Evolutionary conservation across 2,329 filamentous ascomycete genomes (phyloP).

Genomic region (Purpureocillium takamizusanense): DNA sequence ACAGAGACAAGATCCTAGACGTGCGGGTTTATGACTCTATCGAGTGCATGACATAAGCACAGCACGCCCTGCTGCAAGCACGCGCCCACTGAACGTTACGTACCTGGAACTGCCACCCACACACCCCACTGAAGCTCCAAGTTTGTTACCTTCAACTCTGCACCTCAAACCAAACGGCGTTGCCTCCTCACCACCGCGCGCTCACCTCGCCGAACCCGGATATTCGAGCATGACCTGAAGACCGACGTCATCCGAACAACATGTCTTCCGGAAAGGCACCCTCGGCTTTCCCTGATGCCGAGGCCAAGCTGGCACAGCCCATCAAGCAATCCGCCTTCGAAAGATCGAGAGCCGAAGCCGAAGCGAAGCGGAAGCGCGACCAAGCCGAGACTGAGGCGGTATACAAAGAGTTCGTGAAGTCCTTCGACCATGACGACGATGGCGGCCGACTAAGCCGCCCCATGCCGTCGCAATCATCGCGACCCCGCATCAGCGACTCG

Average conservation of each 20-base stretch:
- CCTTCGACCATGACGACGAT: constrained; percentile 55
- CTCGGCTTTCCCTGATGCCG: constrained; percentile 59
- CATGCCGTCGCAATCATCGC: constrained; percentile 12
- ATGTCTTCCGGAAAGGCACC: constrained; percentile 42
- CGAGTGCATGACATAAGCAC: too few species aligned
- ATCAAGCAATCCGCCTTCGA: constrained; percentile 83
- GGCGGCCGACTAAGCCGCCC: constrained; percentile 20
- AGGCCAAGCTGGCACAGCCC: constrained; percentile 69
- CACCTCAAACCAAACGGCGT: background rate
- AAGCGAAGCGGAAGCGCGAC: constrained; percentile 78
- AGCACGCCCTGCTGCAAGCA: too few species aligned
- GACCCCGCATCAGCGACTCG: constrained; percentile 17
- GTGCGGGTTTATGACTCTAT: too few species aligned
- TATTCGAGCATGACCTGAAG: constrained; percentile 5
- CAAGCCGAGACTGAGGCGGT: constrained; percentile 81
- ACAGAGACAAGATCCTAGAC: too few species aligned
- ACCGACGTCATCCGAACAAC: background rate
- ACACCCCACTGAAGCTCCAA: too few species aligned
- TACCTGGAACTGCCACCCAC: too few species aligned
- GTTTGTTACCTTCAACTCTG: too few species aligned
- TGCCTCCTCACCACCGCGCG: background rate
- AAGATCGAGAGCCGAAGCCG: constrained; percentile 78
- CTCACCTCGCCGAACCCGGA: background rate
- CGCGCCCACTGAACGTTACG: too few species aligned
- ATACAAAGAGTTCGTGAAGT: constrained; percentile 81